These are phyloP conservation scores for Botrytis aclada DNA, from an alignment of 2,329 filamentous ascomycete species.

Conservation along the genomic window DNA sequence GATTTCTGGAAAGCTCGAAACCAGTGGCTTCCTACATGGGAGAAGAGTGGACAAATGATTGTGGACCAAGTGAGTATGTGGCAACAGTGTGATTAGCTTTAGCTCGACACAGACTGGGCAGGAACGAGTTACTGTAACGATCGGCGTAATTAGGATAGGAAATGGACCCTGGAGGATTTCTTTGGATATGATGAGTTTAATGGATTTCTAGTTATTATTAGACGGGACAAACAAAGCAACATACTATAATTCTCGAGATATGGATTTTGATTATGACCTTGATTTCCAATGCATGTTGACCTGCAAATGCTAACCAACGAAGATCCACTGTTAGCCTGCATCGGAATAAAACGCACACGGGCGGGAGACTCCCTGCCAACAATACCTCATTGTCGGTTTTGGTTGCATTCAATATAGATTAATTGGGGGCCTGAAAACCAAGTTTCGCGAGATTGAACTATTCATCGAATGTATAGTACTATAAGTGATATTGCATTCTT, in stretches of 20 bases:
- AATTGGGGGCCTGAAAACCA: not conserved
- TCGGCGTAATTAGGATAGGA: not conserved
- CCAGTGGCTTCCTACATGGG: constrained; percentile 70
- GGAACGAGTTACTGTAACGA: not conserved
- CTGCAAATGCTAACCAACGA: not conserved
- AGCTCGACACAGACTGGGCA: not conserved
- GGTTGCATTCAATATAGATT: not conserved
- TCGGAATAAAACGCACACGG: not conserved
- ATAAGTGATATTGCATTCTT: not conserved
- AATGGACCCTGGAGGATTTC: constrained; percentile 4
- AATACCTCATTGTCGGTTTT: not conserved
- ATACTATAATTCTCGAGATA: not conserved
- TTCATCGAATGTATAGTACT: not conserved
- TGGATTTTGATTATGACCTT: not conserved
- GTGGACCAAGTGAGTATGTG: constrained; percentile 68
- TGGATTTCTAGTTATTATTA: constrained; percentile 14
- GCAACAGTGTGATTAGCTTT: constrained; percentile 61
- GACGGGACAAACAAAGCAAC: not conserved
- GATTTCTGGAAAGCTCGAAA: constrained; percentile 73
- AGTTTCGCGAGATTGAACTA: not conserved
- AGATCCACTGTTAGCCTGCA: not conserved
- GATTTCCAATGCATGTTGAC: not conserved
- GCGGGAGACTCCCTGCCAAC: not conserved
- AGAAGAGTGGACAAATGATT: constrained; percentile 58
- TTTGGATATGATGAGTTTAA: not conserved